Evolutionary conservation across 164 flowering plant species (phyloP), one percentile per base, ranked within the genome.

Genomic region (Umbellularia californica): DNA sequence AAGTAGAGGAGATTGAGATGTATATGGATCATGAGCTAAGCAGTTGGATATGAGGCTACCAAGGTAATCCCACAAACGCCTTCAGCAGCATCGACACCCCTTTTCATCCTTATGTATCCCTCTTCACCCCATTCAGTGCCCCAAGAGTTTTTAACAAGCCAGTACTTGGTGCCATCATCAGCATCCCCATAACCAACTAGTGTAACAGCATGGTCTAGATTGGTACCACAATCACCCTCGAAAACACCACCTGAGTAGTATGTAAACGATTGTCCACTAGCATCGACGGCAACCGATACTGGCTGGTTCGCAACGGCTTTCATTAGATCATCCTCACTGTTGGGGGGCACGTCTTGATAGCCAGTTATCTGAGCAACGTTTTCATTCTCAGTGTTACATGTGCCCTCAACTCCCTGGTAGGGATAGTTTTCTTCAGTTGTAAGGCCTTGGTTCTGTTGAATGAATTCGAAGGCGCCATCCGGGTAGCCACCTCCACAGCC

Each of bases 61-160:
- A 64, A 3, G 33, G 67, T 27, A 64, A 64, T 64, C 13, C 67
- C 67, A 64, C 67, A 64, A 9, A 64, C 11, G 2, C 67, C 67
- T 64, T 24, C 67, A 9, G 23, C 28, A 10, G 73, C 76, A 55
- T 17, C 78, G 47, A 81, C 71, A 58, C 76, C 83, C 68, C 86
- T 76, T 17, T 78, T 52, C 74, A 85, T 81, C 72, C 77, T 79
- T 5, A 85, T 83, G 72, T 79, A 86, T n/a, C 90, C 87, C 17
- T 68, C 65, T 71, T 86, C 88, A 2, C 88, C 87, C 85, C 86
- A 84, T 1, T 17, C 10, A 0, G 67, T 60, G 0, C 87, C 86
- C 87, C 85, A 86, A 24, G 87, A 85, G 47, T 83, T 86, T 75
- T 82, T 86, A 11, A 78, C 77, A 14, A 85, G 23, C 89, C 89